Conservation (phyloP, 345 rosid genomes). For the Camelina laxa region DNA sequence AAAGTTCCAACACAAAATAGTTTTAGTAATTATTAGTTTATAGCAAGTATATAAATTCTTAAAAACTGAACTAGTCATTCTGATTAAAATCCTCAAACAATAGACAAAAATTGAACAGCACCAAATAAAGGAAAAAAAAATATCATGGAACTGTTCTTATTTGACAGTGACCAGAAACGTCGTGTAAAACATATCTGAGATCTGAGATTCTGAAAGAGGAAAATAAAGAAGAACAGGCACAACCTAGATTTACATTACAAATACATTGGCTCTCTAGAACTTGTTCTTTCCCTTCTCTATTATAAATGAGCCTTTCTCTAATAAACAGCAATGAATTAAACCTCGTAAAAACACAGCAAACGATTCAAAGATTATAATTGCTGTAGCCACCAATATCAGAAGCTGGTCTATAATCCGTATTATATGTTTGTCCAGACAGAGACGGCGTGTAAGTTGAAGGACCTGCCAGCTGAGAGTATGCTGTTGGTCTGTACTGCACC, state of each 20-base stretch:
- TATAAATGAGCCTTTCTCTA: conserved; percentile 23
- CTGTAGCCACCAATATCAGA: conserved; percentile 43
- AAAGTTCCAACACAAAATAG: background rate
- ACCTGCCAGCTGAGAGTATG: conserved; percentile 40
- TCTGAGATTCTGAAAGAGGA: background rate
- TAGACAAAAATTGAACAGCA: background rate
- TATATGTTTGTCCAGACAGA: conserved; percentile 38
- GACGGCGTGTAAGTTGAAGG: conserved; percentile 32
- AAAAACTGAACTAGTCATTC: background rate
- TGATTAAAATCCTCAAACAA: background rate
- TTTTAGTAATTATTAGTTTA: background rate
- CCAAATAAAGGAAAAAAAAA: fast-evolving
- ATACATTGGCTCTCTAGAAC: conserved; percentile 29
- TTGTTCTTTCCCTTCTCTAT: conserved; percentile 20
- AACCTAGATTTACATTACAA: conserved; percentile 40
- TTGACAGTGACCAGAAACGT: conserved; percentile 19
- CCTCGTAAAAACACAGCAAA: conserved; percentile 12
- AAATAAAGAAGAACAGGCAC: background rate
- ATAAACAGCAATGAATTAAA: background rate
- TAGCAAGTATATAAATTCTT: background rate
- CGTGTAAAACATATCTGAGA: conserved; percentile 5
- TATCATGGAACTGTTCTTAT: conserved; percentile 6
- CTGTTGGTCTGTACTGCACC: conserved; percentile 36
- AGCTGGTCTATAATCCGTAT: conserved; percentile 43
- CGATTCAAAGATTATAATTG: conserved; percentile 35